Evolutionary conservation across 345 rosid genomes (phyloP).

Genomic region (Populus tremula): DNA sequence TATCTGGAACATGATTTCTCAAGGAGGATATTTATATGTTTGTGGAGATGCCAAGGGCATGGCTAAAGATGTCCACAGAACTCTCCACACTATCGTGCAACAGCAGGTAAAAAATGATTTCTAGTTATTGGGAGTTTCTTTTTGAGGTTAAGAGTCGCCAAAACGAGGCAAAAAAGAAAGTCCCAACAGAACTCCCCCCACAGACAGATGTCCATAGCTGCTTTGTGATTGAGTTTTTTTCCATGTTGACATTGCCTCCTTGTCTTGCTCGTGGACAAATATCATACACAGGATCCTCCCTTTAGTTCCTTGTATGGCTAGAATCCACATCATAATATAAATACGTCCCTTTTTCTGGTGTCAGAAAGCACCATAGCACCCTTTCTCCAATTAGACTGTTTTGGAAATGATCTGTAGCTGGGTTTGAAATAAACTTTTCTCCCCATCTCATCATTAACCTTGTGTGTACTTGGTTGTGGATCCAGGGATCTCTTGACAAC

Average conservation of each 20-base stretch:
- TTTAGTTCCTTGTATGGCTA: background rate
- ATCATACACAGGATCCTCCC: background rate
- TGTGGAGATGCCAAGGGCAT: constrained; percentile 99
- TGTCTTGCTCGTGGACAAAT: background rate
- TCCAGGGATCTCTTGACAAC: constrained; percentile 73
- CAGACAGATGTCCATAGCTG: background rate
- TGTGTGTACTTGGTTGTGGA: background rate
- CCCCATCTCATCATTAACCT: background rate
- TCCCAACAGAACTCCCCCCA: background rate
- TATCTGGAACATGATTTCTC: constrained; percentile 71
- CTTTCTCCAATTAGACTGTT: background rate
- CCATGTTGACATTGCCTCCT: background rate
- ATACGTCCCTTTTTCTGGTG: background rate
- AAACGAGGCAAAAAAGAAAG: background rate
- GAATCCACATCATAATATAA: background rate
- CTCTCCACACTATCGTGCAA: constrained; percentile 74
- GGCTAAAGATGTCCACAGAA: constrained; percentile 93
- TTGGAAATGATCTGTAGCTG: background rate
- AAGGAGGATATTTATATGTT: constrained; percentile 82
- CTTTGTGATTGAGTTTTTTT: background rate
- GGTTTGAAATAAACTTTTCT: background rate
- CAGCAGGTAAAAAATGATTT: constrained; percentile 59
- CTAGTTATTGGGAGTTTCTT: background rate
- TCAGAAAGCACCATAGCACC: background rate
- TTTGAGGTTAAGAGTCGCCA: background rate